These are phyloP conservation scores for Inga oerstediana DNA, from an alignment of 306 rosid species.

Conservation along the genomic window DNA sequence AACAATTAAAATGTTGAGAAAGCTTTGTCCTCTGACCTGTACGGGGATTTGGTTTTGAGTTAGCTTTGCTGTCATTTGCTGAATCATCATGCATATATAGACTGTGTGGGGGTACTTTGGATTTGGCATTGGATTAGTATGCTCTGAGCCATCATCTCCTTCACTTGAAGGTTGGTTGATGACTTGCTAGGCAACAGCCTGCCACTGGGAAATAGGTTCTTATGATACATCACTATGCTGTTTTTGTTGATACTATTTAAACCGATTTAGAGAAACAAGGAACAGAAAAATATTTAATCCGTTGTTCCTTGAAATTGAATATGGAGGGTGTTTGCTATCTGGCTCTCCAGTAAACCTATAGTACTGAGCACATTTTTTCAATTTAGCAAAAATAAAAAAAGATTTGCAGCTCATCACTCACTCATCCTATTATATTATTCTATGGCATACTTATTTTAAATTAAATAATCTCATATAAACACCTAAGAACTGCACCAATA, in stretches of 20 bases:
- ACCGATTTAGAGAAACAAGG: background rate
- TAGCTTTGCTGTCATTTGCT: background rate
- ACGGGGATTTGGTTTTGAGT: background rate
- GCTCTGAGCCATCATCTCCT: background rate
- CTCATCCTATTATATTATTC: background rate
- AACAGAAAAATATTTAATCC: background rate
- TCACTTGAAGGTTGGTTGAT: background rate
- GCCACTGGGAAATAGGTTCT: background rate
- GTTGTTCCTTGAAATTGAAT: slow-evolving; percentile 26
- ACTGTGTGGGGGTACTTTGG: background rate
- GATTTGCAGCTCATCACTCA: background rate
- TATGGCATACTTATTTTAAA: background rate
- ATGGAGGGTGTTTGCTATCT: background rate
- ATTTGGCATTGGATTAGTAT: background rate
- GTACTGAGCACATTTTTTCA: background rate
- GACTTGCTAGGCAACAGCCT: background rate
- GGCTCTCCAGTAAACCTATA: background rate
- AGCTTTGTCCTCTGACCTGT: background rate
- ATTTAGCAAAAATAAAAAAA: background rate
- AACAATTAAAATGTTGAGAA: background rate
- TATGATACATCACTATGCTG: background rate
- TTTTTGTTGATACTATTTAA: background rate
- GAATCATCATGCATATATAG: background rate
- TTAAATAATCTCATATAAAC: background rate
- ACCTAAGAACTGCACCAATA: background rate